These are phyloP conservation scores for Bipolaris bicolor DNA, from an alignment of 2,329 filamentous ascomycete genomes.

Conservation along the genomic window DNA sequence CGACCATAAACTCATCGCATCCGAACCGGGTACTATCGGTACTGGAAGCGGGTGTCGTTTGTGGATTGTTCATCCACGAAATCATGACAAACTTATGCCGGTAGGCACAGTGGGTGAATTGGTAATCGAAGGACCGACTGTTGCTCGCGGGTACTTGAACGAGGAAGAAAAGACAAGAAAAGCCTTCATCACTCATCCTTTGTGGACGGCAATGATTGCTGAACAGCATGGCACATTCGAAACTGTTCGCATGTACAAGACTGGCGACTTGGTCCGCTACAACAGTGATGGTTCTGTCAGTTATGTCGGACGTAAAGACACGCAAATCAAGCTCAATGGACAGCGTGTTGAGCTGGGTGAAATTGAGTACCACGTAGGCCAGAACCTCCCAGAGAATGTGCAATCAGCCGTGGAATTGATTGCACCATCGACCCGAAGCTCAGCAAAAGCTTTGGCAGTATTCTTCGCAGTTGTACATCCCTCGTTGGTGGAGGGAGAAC, in stretches of 20 bases:
- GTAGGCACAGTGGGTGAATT: conserved; percentile 42
- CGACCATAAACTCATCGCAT: conserved; percentile 33
- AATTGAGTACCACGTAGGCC: conserved; percentile 42
- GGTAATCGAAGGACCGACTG: conserved; percentile 57
- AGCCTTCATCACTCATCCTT: conserved; percentile 39
- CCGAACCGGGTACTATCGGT: conserved; percentile 40
- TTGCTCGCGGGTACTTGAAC: conserved; percentile 40
- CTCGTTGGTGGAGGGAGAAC: conserved; percentile 10
- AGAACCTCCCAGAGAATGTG: conserved; percentile 39
- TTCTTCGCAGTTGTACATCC: conserved; percentile 37
- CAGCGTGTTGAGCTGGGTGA: conserved; percentile 41
- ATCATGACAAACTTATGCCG: conserved; percentile 45
- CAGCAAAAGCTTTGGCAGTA: conserved; percentile 40
- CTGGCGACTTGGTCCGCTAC: conserved; percentile 30
- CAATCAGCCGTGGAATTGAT: conserved; percentile 45
- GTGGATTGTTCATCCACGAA: conserved; percentile 52
- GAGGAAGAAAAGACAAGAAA: conserved; percentile 33
- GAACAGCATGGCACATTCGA: conserved; percentile 20
- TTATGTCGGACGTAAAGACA: conserved; percentile 38
- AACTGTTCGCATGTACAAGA: conserved; percentile 28
- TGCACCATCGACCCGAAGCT: conserved; percentile 35
- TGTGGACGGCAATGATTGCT: conserved; percentile 26
- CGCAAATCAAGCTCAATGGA: conserved; percentile 41
- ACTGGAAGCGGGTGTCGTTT: conserved; percentile 37
- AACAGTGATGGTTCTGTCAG: conserved; percentile 35